Base-by-base conservation (phyloP, 2,329 filamentous ascomycete genomes). In the Paracorniculantispora psalliotae region DNA sequence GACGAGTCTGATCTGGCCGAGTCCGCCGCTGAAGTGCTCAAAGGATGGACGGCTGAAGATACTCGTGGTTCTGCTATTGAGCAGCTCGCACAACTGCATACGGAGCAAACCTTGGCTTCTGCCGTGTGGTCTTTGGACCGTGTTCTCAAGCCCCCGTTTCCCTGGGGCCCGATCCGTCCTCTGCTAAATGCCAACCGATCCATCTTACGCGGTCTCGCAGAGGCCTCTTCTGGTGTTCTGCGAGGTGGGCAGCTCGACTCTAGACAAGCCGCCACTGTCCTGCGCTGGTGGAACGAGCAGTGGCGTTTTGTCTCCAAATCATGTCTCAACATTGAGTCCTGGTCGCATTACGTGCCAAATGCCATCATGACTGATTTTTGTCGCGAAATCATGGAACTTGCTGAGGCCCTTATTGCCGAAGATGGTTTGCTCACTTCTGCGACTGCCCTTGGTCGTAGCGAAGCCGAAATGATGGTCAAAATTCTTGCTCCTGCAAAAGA, bases 351-450 rank as follows among this genome's bases (percentile, higher is more conserved):
- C 4, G 85, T 90, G 60, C 87, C 93, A 53, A 94, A 91, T 69
- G 74, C 79, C 21, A 79, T 84, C 57, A 92, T 99, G 90, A 88
- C 92, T 67, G 87, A 96, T 59, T 97, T 97, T 67, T 97, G 92
- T 69, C 87, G 94, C 64, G 91, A 96, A 69, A 90, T 90, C 15
- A 99, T 99, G 84, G 91, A 97, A 67, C 90, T 96, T 68, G 92
- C 93, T 0, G 90, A 96, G 68, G 82, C 84, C 37, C 81, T 96
- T 1, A 90, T 97, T 68, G 87, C 90, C 43, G 87, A 96, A 66
- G 94, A 96, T 70, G 87, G 86, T 53, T 82, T 97, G 60, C 86
- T 99, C 63, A 85, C 90, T 2, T 89, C 87, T 48, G 89, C 90
- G 13, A 70, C 70, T 35, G 69, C 59, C 5, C 61, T 69, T 12